Base-by-base conservation (phyloP, 2,329 filamentous ascomycete genomes). In the Bretziella fagacearum region DNA sequence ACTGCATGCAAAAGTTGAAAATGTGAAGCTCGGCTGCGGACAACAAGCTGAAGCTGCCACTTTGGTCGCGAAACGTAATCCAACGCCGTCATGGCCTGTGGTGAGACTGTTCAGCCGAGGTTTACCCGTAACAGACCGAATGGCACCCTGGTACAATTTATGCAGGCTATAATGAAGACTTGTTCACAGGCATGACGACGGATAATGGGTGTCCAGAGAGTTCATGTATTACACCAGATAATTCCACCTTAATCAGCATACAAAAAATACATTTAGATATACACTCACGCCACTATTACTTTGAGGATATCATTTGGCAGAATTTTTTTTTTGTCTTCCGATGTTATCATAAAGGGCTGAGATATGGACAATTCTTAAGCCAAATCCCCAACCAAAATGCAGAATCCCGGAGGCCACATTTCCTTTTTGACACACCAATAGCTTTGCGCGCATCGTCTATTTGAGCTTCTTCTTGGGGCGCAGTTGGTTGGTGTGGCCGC, bases 401-500 rank as follows among this genome's bases (percentile, higher is more conserved):
- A 54, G 51, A 53, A 52, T 53, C 53, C 63, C 62, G 62, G 62
- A 68, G 64, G 65, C 64, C 65, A 59, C 60, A 62, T 62, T 57
- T 51, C 49, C 49, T 51, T 51, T 61, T 60, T 60, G 56, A 55
- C 54, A 53, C 41, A 49, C 44, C 44, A 37, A 47, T 22, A 15
- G 43, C 44, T 30, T 51, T 47, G 49, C 42, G 46, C 46, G 49
- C 42, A 62, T 63, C 59, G 61, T 64, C 60, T 68, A 70, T 74
- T 95, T 94, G 67, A 94, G 79, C 89, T 98, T 98, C 87, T 98
- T 98, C 89, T 98, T 98, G 70, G 91, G 91, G 73, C 91, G 85
- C 67, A 98, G 84, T 81, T 98, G 91, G 84, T 96, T 96, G 74
- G 82, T 93, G 82, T 96, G 91, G 56, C 89, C 91, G 72, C 89